These are phyloP conservation scores for Fusarium devonianum DNA, from an alignment of 2,329 filamentous ascomycete species.

Conservation along the genomic window DNA sequence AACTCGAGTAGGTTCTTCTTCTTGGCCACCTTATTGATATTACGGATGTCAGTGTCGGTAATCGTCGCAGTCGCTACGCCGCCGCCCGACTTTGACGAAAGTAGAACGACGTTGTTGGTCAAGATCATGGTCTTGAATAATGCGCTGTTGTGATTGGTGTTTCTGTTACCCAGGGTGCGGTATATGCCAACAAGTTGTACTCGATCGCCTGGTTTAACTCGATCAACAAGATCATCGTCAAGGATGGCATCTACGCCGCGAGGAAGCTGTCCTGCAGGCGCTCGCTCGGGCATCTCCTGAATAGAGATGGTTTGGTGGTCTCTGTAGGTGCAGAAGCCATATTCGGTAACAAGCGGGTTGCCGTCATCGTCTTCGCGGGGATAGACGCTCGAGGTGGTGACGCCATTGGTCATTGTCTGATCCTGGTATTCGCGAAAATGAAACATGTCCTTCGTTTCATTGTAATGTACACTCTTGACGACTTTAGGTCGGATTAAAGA, in stretches of 20 bases:
- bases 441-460: slow-evolving; percentile 85
- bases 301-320: slow-evolving; percentile 98
- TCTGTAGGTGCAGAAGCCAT: slow-evolving; percentile 92
- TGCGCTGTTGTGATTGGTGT: slow-evolving; percentile 87
- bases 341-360: slow-evolving; percentile 92
- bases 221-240: slow-evolving; percentile 95
- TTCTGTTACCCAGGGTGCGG: slow-evolving; percentile 91
- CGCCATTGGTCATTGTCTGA: slow-evolving; percentile 95
- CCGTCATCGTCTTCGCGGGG: slow-evolving; percentile 92
- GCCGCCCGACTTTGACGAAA: slow-evolving; percentile 95
- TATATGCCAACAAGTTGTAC: slow-evolving; percentile 98
- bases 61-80: slow-evolving; percentile 91
- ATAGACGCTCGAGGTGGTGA: slow-evolving; percentile 90
- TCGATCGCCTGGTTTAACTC: slow-evolving; percentile 92
- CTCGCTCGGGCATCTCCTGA: slow-evolving; percentile 98
- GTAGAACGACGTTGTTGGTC: slow-evolving; percentile 91
- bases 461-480: slow-evolving; percentile 98
- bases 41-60: slow-evolving; percentile 95
- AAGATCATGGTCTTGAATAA: slow-evolving; percentile 94
- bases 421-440: slow-evolving; percentile 91
- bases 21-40: slow-evolving; percentile 98
- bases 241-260: slow-evolving; percentile 95
- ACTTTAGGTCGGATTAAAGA: slow-evolving; percentile 95
- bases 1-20: slow-evolving; percentile 93
- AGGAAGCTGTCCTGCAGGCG: slow-evolving; percentile 92